Base-by-base conservation (phyloP, 1,139 yeast genomes). In the Suhomyces wounanorum region DNA sequence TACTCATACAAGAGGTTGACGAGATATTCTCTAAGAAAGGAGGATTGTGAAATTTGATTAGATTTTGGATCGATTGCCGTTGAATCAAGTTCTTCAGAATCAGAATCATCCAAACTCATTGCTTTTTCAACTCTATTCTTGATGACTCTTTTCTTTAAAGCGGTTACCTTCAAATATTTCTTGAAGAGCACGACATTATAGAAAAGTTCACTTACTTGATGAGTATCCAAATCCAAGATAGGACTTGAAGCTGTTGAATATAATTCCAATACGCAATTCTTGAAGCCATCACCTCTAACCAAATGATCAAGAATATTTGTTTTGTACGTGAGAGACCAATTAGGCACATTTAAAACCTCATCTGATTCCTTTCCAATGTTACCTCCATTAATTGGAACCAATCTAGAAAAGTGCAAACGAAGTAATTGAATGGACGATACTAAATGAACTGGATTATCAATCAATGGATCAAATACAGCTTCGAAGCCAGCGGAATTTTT, bases 401-500 rank as follows among this genome's bases (percentile, higher is more conserved):
- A 45, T 18, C 61, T 51, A 1, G 64, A 56, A 51, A 67, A 70
- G 46, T 70, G 67, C 28, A 78, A 63, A 37, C 74, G 64, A 8
- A 77, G 62, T 13, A 78, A 52, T 56, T 76, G 83, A 0, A 80
- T 58, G 0, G 85, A 74, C 2, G 72, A 52, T 14, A 83, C 72
- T 38, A 77, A 57, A 52, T 82, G 83, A 43, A 82, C 64, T 1
- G 91, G 91, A 14, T 64, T 65, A 55, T 85, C 90, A 2, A 66
- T 46, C 7, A 55, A 62, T 10, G 78, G 72, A 36, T 74, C 71
- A 59, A 82, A 86, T 16, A 77, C 61, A 3, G 84, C 72, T 51
- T 84, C 85, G 61, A 75, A 86, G 0, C 91, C 92, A 1, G 90
- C 83, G 10, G 79, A 69, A 40, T 65, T 66, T 11, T 65, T 58